These are phyloP conservation scores for Acer campestre DNA, from an alignment of 345 rosid genomes.

Conservation along the genomic window DNA sequence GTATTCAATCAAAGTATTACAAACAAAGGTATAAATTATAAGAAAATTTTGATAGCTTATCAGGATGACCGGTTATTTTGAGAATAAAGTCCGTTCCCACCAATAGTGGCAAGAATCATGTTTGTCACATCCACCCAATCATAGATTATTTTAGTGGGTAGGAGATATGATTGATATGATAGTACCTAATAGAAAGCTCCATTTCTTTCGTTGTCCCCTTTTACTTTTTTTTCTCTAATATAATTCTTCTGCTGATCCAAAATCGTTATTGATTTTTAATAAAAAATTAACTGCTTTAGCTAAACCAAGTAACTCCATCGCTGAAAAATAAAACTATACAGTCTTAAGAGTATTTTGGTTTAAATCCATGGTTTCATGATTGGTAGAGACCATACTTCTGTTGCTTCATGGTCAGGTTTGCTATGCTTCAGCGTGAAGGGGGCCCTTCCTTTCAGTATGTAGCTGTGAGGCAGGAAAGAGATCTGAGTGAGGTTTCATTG, in stretches of 20 bases:
- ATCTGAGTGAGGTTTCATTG: conserved; percentile 8
- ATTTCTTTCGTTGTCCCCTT: background rate
- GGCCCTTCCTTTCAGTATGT: conserved; percentile 70
- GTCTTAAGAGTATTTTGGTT: background rate
- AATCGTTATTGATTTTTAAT: background rate
- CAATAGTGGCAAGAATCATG: background rate
- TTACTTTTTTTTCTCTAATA: background rate
- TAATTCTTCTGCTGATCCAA: background rate
- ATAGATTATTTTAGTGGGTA: background rate
- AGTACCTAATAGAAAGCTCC: background rate
- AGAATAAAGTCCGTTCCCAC: background rate
- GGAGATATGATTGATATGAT: background rate
- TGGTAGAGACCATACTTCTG: conserved; percentile 51
- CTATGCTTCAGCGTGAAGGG: conserved; percentile 87
- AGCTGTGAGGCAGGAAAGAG: conserved; percentile 51
- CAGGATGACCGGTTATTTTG: background rate
- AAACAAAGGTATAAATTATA: background rate
- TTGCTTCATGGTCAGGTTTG: conserved; percentile 89
- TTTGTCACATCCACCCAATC: background rate
- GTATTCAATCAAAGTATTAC: background rate
- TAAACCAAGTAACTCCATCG: background rate
- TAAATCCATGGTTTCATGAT: conserved; percentile 4
- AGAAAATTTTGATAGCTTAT: background rate
- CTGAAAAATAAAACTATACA: conserved; percentile 11
- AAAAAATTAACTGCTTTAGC: background rate